phyloP scores from a whole-genome alignment of 257 asterid genomes.

The Solanum verrucosum region DNA sequence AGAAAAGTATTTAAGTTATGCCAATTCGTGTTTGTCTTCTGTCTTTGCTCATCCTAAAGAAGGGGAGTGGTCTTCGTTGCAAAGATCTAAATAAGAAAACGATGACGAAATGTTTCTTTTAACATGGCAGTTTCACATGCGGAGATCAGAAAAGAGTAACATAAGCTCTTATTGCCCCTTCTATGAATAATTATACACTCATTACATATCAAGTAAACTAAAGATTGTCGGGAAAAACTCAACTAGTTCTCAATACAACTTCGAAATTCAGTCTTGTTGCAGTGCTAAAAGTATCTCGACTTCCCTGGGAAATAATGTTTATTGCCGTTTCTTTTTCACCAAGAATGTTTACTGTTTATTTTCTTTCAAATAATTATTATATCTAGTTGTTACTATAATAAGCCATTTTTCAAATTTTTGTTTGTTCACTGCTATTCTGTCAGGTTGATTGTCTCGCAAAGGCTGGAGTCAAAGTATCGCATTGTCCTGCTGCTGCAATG shows the following conservation, averaged over 20 bases:
- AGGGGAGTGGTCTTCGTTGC: too few species aligned
- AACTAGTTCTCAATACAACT: not conserved
- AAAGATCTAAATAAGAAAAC: too few species aligned
- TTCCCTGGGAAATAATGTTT: not conserved
- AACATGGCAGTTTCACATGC: too few species aligned
- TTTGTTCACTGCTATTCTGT: not conserved
- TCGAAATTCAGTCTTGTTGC: not conserved
- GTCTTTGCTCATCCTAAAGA: too few species aligned
- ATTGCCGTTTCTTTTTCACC: not conserved
- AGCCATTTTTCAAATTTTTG: not conserved
- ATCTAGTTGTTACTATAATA: not conserved
- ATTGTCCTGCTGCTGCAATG: conserved; percentile 92
- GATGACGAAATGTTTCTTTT: too few species aligned
- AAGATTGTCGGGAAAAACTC: too few species aligned
- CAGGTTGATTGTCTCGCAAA: conserved; percentile 48
- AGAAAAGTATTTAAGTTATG: too few species aligned
- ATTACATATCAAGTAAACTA: too few species aligned
- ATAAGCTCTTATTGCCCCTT: too few species aligned
- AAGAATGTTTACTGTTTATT: not conserved
- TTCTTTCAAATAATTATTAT: not conserved
- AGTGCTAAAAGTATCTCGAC: not conserved
- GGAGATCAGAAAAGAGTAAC: too few species aligned
- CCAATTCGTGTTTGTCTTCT: too few species aligned
- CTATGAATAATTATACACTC: too few species aligned
- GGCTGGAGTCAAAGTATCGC: conserved; percentile 75